phyloP scores from a whole-genome alignment of 768 basidiomycete genomes.

The Gelatoporia subvermispora region DNA sequence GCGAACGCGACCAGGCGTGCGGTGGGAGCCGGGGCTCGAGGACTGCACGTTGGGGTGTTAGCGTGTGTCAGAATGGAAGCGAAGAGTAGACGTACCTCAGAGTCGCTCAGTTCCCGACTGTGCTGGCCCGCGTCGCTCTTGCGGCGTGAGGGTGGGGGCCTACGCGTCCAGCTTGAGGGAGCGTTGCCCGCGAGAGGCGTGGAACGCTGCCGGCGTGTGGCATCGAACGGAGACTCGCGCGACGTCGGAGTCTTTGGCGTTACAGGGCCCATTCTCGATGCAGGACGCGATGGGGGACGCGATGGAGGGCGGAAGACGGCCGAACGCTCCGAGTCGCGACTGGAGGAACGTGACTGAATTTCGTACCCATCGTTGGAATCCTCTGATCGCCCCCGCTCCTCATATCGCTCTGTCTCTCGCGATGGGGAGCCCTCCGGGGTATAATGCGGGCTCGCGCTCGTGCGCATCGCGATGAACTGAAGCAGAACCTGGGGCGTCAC shows the following conservation, averaged over 20 bases:
- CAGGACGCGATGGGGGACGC: slow-evolving; percentile 49
- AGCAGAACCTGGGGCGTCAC: slow-evolving; percentile 67
- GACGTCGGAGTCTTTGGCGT: slow-evolving; percentile 47
- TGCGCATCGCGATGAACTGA: slow-evolving; percentile 48
- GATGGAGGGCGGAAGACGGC: slow-evolving; percentile 36
- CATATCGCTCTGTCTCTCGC: slow-evolving; percentile 29
- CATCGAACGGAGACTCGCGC: slow-evolving; percentile 62
- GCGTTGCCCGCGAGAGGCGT: slow-evolving; percentile 54
- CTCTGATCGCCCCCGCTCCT: slow-evolving; percentile 36
- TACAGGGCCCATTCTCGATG: slow-evolving; percentile 45
- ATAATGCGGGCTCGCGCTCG: slow-evolving; percentile 9
- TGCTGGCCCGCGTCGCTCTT: slow-evolving; percentile 71
- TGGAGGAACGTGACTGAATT: slow-evolving; percentile 49
- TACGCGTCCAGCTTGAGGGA: slow-evolving; percentile 74
- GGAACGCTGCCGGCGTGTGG: slow-evolving; percentile 63
- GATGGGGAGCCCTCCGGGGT: slow-evolving; percentile 25
- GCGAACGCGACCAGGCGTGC: slow-evolving; percentile 45
- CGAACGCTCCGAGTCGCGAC: slow-evolving; percentile 47
- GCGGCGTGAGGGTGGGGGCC: slow-evolving; percentile 65
- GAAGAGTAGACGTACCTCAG: slow-evolving; percentile 48
- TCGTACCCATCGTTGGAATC: slow-evolving; percentile 29
- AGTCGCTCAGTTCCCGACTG: slow-evolving; percentile 52
- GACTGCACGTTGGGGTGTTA: slow-evolving; percentile 2
- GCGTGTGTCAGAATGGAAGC: not conserved
- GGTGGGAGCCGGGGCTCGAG: slow-evolving; percentile 37